A percentile compares a stretch with the other conserved stretches of the same genome.
Evolutionary conservation across 768 basidiomycete species (phyloP).

Genomic region (Terana coerulea): DNA sequence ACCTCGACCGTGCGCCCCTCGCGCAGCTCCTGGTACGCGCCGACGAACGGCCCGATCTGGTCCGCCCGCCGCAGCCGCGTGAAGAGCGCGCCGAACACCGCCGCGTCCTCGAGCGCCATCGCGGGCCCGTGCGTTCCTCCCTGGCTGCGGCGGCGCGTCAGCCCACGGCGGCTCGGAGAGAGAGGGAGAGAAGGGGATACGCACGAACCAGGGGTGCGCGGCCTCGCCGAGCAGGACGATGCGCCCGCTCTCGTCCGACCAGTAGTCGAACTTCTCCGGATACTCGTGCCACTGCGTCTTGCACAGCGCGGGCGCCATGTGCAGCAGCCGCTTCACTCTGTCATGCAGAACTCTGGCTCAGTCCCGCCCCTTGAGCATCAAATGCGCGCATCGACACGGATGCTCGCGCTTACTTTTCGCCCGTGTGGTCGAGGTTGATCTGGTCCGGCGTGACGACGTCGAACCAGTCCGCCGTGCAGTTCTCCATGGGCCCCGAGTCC

Average conservation of each 20-base stretch:
- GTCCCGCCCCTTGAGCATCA: neutral
- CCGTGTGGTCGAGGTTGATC: constrained; percentile 33
- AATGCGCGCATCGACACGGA: neutral
- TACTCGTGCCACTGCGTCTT: constrained; percentile 33
- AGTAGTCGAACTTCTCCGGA: constrained; percentile 36
- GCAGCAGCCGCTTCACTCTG: constrained; percentile 34
- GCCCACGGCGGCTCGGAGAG: neutral
- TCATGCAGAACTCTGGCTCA: neutral
- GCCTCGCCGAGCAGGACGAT: constrained; percentile 56
- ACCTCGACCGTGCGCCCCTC: constrained; percentile 44
- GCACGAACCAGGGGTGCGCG: constrained; percentile 52
- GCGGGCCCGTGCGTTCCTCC: constrained; percentile 48
- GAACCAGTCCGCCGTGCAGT: constrained; percentile 31
- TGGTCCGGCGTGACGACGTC: constrained; percentile 26
- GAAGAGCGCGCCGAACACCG: constrained; percentile 56
- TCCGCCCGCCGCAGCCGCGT: constrained; percentile 42
- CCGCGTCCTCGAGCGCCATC: constrained; percentile 58
- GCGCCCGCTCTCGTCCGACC: constrained; percentile 46
- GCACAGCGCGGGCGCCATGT: constrained; percentile 30
- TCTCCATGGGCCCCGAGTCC: constrained; percentile 26
- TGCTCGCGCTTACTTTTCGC: constrained; percentile 32
- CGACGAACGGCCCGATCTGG: constrained; percentile 48
- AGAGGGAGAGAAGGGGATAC: constrained; percentile 15
- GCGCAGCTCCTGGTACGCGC: constrained; percentile 56
- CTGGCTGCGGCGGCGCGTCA: constrained; percentile 34